phyloP scores from a whole-genome alignment of 129 eudicot genomes.

The Centrapalus pauciflorus region DNA sequence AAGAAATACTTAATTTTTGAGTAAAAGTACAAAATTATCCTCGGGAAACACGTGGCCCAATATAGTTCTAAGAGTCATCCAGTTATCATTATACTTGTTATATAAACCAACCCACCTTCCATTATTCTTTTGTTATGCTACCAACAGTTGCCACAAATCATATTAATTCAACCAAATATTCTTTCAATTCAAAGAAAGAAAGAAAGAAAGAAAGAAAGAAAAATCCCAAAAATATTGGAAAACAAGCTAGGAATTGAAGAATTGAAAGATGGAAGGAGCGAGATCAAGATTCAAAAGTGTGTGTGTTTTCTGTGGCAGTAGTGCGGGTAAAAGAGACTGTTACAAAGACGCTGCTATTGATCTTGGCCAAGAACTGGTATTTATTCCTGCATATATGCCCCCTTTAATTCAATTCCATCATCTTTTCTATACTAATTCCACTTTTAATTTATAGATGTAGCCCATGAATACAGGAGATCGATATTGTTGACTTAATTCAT shows the following conservation, averaged over 20 bases:
- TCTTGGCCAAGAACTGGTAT: constrained; percentile 61
- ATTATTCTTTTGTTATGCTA: constrained; percentile 10
- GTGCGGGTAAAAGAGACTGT: constrained; percentile 57
- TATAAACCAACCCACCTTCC: constrained; percentile 31
- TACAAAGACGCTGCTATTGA: constrained; percentile 67
- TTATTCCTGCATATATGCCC: not conserved
- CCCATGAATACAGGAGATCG: too few relatives aligned
- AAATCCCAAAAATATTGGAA: constrained; percentile 11
- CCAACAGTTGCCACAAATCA: constrained; percentile 8
- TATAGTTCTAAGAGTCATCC: constrained; percentile 27
- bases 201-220: too few relatives aligned
- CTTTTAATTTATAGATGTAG: too few relatives aligned
- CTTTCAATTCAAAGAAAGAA: too few relatives aligned
- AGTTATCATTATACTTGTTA: constrained; percentile 9
- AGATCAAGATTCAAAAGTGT: constrained; percentile 61
- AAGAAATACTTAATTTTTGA: too few relatives aligned
- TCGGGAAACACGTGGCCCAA: constrained; percentile 47
- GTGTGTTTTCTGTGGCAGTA: constrained; percentile 70
- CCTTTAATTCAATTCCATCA: too few relatives aligned
- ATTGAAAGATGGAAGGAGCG: constrained; percentile 26
- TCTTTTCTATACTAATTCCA: not conserved
- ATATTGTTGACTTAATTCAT: too few relatives aligned
- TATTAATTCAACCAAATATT: constrained; percentile 9
- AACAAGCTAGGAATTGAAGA: constrained; percentile 5
- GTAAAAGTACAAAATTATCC: too few relatives aligned